These are phyloP conservation scores for Fusarium multiceps DNA, from an alignment of 2,329 filamentous ascomycete genomes.

Conservation along the genomic window DNA sequence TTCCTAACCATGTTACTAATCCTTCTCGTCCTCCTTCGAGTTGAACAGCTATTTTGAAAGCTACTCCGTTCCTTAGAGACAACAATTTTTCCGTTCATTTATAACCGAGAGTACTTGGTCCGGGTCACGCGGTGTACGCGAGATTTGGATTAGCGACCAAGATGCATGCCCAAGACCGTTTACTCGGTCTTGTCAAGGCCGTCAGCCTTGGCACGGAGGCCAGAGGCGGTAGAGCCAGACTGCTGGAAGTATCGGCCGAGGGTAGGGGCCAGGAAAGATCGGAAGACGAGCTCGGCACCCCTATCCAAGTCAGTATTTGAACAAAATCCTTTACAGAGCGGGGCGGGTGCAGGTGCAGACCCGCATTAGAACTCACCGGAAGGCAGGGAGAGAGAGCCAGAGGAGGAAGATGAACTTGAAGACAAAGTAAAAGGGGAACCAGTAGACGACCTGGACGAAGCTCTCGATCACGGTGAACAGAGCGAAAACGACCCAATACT, in stretches of 20 bases:
- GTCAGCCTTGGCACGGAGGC: slow-evolving; percentile 89
- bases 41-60: slow-evolving; percentile 16
- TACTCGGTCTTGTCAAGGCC: slow-evolving; percentile 77
- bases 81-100: slow-evolving; percentile 33
- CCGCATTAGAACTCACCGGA: slow-evolving; percentile 72
- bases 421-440: slow-evolving; percentile 99
- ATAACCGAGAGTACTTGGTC: slow-evolving; percentile 39
- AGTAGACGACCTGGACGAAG: slow-evolving; percentile 86
- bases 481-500: slow-evolving; percentile 91
- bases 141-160: slow-evolving; percentile 46
- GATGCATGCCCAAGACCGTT: slow-evolving; percentile 41
- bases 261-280: slow-evolving; percentile 91
- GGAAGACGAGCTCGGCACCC: slow-evolving; percentile 96
- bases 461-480: slow-evolving; percentile 87
- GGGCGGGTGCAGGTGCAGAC: slow-evolving; percentile 13
- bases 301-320: slow-evolving; percentile 59
- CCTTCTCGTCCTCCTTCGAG: slow-evolving; percentile 30
- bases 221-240: slow-evolving; percentile 79
- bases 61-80: slow-evolving; percentile 24
- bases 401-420: slow-evolving; percentile 99
- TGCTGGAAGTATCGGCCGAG: slow-evolving; percentile 90
- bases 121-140: slow-evolving; percentile 36
- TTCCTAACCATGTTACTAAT: slow-evolving; percentile 4
- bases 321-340: slow-evolving; percentile 10
- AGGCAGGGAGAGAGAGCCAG: slow-evolving; percentile 96